Evolutionary conservation across 257 asterid genomes (phyloP).

Genomic region (Rhazya stricta): DNA sequence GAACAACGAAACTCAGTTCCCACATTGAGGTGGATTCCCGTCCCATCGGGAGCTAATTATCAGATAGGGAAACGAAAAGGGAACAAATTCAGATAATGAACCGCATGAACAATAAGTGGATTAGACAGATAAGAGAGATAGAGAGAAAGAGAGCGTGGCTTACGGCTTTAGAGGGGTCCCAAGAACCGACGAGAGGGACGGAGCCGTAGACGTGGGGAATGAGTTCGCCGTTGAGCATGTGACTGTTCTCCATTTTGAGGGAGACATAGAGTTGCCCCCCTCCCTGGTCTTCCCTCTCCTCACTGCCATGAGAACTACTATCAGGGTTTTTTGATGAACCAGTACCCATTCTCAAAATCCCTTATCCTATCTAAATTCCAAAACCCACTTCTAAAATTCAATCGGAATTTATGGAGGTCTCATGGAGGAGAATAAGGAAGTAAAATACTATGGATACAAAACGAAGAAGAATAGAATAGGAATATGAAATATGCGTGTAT

Average conservation of each 20-base stretch:
- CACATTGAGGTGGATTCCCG: slow-evolving; percentile 94
- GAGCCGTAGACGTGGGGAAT: slow-evolving; percentile 89
- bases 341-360: slow-evolving; percentile 49
- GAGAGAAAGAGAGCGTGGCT: not conserved
- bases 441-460: not conserved
- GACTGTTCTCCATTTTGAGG: slow-evolving; percentile 79
- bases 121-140: not conserved
- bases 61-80: not conserved
- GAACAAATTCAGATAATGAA: not conserved
- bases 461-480: not conserved
- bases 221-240: slow-evolving; percentile 60
- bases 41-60: slow-evolving; percentile 74
- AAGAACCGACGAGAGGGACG: slow-evolving; percentile 82
- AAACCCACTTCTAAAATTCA: not conserved
- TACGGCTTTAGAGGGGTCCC: slow-evolving; percentile 94
- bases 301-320: slow-evolving; percentile 57
- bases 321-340: slow-evolving; percentile 64
- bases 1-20: slow-evolving; percentile 94
- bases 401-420: not conserved
- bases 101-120: not conserved
- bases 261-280: slow-evolving; percentile 94
- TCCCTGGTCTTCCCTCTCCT: slow-evolving; percentile 60
- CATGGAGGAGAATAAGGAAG: not conserved
- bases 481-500: not conserved
- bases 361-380: not conserved